Percentiles rank a stretch among this genome's conserved stretches.
phyloP scores from a whole-genome alignment of 1,284 basidiomycete genomes.

The Austroboletus novae-zelandiae region DNA sequence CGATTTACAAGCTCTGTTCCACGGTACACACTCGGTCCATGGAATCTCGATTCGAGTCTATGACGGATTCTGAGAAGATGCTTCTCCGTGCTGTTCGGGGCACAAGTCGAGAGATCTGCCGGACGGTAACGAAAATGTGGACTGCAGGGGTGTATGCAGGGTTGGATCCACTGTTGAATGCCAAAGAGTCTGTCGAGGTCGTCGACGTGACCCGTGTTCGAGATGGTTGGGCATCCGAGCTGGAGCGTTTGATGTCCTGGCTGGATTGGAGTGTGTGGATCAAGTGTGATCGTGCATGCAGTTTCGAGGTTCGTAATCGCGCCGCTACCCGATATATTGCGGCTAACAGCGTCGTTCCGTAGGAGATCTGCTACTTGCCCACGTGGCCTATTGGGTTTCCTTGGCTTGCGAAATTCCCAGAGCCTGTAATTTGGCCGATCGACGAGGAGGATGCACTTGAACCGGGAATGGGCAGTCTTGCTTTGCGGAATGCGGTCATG shows the following conservation, averaged over 20 bases:
- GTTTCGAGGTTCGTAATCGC: slow-evolving; percentile 26
- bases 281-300: slow-evolving; percentile 36
- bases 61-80: slow-evolving; percentile 38
- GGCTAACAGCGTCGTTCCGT: neutral
- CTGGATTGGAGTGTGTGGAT: slow-evolving; percentile 43
- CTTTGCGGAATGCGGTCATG: neutral
- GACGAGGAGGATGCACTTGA: neutral
- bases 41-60: slow-evolving; percentile 4
- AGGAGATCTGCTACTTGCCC: neutral
- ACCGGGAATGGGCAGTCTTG: neutral
- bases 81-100: slow-evolving; percentile 36
- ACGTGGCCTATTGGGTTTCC: neutral
- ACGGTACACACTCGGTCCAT: slow-evolving; percentile 36
- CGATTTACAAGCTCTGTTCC: slow-evolving; percentile 31
- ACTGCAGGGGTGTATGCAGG: slow-evolving; percentile 35
- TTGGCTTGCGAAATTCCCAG: neutral
- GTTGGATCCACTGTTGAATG: slow-evolving; percentile 20
- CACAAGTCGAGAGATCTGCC: slow-evolving; percentile 45
- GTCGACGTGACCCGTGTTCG: slow-evolving; percentile 9
- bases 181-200: neutral
- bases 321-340: neutral
- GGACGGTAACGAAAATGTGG: slow-evolving; percentile 45
- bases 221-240: slow-evolving; percentile 26
- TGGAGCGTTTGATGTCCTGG: slow-evolving; percentile 36
- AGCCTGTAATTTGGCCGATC: neutral